These are phyloP conservation scores for Omphalea diandra DNA, from an alignment of 441 rosid species.

Conservation along the genomic window DNA sequence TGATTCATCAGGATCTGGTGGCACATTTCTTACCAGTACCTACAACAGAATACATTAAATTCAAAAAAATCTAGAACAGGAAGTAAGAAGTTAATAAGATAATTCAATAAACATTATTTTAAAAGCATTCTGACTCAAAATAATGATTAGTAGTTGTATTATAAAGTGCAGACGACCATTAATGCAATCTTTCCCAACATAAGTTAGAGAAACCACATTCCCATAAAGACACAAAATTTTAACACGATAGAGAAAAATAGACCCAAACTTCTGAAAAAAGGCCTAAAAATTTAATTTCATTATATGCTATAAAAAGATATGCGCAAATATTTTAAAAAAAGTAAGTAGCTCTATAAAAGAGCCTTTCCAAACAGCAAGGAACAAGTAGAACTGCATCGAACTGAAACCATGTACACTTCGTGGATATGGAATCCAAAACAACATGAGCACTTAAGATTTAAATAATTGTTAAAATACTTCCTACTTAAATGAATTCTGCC, in stretches of 20 bases:
- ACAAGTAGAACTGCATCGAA: too few species aligned
- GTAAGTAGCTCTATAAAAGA: too few species aligned
- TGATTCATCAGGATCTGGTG: constrained; percentile 62
- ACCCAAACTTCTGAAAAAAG: not conserved
- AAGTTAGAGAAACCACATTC: not conserved
- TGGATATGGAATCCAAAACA: not conserved
- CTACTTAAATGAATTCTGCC: not conserved
- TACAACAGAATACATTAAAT: constrained; percentile 23
- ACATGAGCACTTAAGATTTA: not conserved
- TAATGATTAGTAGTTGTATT: not conserved
- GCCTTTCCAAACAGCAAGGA: too few species aligned
- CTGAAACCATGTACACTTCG: not conserved
- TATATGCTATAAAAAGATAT: too few species aligned
- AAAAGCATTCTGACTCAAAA: not conserved
- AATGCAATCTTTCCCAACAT: too few species aligned
- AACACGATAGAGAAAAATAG: too few species aligned
- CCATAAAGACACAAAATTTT: too few species aligned
- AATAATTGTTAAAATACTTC: not conserved
- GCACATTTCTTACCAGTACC: constrained; percentile 95
- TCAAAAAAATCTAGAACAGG: not conserved
- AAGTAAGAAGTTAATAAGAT: not conserved
- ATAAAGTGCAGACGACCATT: too few species aligned
- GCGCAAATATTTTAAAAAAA: too few species aligned
- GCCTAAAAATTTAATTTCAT: too few species aligned
- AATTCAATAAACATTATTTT: not conserved